Evolutionary conservation across 2,329 filamentous ascomycete genomes (phyloP).

Genomic region (Colletotrichum brevisporum): DNA sequence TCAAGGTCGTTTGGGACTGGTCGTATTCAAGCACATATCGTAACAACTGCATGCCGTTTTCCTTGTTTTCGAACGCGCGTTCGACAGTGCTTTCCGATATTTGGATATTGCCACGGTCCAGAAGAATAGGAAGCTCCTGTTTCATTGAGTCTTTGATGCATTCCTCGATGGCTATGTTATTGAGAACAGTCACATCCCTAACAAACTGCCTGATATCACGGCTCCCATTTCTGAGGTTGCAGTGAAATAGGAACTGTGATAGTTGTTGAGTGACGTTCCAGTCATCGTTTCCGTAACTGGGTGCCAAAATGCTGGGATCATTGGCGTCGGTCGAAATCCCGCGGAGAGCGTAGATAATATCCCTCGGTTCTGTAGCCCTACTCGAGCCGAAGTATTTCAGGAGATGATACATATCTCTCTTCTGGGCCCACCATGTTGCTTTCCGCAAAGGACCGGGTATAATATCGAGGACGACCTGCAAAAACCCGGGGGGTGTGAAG

Average conservation of each 20-base stretch:
- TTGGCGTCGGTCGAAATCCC: constrained; percentile 15
- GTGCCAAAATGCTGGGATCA: not conserved
- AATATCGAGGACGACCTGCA: constrained; percentile 4
- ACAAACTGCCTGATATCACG: too few species aligned
- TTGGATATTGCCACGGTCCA: too few species aligned
- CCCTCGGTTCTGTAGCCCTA: constrained; percentile 3
- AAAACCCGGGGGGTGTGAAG: not conserved
- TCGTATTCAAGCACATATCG: too few species aligned
- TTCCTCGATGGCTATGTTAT: too few species aligned
- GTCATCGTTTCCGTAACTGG: not conserved
- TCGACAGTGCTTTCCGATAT: too few species aligned
- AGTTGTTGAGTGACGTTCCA: not conserved
- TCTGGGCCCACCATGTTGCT: not conserved
- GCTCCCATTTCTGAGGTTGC: too few species aligned
- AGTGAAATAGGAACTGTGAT: not conserved
- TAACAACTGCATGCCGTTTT: too few species aligned
- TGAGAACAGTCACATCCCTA: too few species aligned
- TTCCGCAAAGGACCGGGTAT: constrained; percentile 13
- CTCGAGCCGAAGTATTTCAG: not conserved
- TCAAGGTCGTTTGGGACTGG: too few species aligned
- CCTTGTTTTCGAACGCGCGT: too few species aligned
- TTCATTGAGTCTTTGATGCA: too few species aligned
- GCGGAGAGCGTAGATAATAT: constrained; percentile 16
- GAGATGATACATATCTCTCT: not conserved
- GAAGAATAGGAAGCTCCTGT: too few species aligned